These are phyloP conservation scores for Patellifolia procumbens DNA, from an alignment of 179 eudicot genomes.

Conservation along the genomic window DNA sequence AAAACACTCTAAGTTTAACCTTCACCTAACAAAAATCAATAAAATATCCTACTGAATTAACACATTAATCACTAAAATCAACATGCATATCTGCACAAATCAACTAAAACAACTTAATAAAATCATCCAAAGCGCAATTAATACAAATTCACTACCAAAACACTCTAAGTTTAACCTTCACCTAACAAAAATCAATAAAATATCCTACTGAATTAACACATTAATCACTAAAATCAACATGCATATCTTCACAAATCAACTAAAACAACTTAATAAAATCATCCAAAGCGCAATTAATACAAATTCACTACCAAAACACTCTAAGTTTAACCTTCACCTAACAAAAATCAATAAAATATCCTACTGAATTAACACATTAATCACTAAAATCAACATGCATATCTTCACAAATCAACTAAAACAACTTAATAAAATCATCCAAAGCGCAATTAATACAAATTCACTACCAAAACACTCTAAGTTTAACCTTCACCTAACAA, in stretches of 20 bases:
- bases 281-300: background rate
- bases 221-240: background rate
- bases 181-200: slow-evolving; percentile 6
- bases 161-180: background rate
- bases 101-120: background rate
- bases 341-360: background rate
- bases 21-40: slow-evolving; percentile 13
- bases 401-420: background rate
- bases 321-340: background rate
- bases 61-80: background rate
- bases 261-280: background rate
- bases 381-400: background rate
- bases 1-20: background rate
- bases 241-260: background rate
- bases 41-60: background rate
- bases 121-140: background rate
- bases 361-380: background rate
- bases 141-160: slow-evolving; percentile 4
- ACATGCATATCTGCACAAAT: background rate
- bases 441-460: too few species aligned
- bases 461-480: background rate
- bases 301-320: background rate
- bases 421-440: background rate
- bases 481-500: too few species aligned
- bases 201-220: background rate